Conservation (phyloP, 495 filamentous ascomycete genomes). For the Lasiosphaeria ovina region DNA sequence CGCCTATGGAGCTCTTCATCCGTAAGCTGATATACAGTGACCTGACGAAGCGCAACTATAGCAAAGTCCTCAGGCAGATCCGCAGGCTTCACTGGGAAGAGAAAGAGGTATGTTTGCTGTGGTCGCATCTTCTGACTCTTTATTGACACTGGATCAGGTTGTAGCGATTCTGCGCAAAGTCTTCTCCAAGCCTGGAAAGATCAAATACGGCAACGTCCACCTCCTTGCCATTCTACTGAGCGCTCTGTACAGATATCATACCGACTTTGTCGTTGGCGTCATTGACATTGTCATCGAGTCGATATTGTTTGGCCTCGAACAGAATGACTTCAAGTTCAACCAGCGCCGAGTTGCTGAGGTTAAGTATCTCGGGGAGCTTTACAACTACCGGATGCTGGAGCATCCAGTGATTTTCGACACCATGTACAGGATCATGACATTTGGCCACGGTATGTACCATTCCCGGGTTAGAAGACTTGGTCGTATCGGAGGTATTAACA, state of each 20-base stretch:
- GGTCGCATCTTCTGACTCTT: neutral
- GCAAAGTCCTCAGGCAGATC: conserved; percentile 87
- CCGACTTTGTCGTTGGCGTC: conserved; percentile 80
- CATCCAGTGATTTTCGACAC: conserved; percentile 94
- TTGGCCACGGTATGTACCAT: conserved; percentile 67
- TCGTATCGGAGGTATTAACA: conserved; percentile 17
- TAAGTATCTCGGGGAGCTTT: conserved; percentile 95
- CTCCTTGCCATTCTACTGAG: conserved; percentile 89
- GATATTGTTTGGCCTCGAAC: conserved; percentile 83
- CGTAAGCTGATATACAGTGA: conserved; percentile 88
- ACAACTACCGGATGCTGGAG: conserved; percentile 97
- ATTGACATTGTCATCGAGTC: conserved; percentile 90
- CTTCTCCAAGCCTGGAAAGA: conserved; percentile 92
- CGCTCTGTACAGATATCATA: conserved; percentile 85
- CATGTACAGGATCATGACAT: conserved; percentile 89
- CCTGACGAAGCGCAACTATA: conserved; percentile 90
- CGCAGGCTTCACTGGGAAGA: conserved; percentile 98
- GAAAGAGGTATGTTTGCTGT: conserved; percentile 55
- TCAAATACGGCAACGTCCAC: conserved; percentile 97
- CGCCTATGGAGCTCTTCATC: conserved; percentile 87
- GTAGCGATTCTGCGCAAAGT: conserved; percentile 83
- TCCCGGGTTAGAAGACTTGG: neutral
- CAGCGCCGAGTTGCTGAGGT: conserved; percentile 93
- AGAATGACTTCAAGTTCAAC: conserved; percentile 97
- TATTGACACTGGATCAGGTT: conserved; percentile 47